Evolutionary conservation across 768 basidiomycete genomes (phyloP).

Genomic region (Leucosporidium scottii): DNA sequence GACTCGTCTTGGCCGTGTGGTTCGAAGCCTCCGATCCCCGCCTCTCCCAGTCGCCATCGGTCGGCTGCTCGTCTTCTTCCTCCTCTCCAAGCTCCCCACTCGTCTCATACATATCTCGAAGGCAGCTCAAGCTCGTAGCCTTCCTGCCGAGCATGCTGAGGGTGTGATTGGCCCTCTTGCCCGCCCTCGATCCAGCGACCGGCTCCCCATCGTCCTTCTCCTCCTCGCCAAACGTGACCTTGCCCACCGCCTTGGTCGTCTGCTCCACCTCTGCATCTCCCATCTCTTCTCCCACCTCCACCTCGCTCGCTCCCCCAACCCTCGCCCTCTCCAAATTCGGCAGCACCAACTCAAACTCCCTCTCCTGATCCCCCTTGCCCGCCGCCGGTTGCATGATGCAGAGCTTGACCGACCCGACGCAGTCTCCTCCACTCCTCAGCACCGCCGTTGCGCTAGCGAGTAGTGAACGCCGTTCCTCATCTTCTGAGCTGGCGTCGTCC

Average conservation of each 20-base stretch:
- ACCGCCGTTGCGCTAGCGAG: constrained; percentile 82
- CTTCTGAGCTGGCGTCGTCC: constrained; percentile 52
- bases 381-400: constrained; percentile 48
- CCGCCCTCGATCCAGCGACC: too few relatives aligned
- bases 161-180: constrained; percentile 39
- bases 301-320: not conserved
- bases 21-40: too few relatives aligned
- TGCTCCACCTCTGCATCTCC: not conserved
- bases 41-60: constrained; percentile 22
- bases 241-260: not conserved
- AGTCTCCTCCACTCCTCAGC: constrained; percentile 78
- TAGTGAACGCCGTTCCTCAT: constrained; percentile 69
- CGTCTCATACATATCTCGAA: constrained; percentile 36
- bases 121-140: constrained; percentile 40
- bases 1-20: not conserved
- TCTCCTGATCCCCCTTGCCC: not conserved
- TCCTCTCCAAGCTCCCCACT: constrained; percentile 19
- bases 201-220: constrained; percentile 44
- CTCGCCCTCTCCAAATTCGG: not conserved
- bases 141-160: constrained; percentile 43
- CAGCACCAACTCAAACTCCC: constrained; percentile 14
- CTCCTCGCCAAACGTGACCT: too few relatives aligned
- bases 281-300: not conserved
- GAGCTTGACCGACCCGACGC: constrained; percentile 74
- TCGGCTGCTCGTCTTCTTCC: constrained; percentile 27